Conservation (phyloP, 306 rosid species). For the Argentina anserina region DNA sequence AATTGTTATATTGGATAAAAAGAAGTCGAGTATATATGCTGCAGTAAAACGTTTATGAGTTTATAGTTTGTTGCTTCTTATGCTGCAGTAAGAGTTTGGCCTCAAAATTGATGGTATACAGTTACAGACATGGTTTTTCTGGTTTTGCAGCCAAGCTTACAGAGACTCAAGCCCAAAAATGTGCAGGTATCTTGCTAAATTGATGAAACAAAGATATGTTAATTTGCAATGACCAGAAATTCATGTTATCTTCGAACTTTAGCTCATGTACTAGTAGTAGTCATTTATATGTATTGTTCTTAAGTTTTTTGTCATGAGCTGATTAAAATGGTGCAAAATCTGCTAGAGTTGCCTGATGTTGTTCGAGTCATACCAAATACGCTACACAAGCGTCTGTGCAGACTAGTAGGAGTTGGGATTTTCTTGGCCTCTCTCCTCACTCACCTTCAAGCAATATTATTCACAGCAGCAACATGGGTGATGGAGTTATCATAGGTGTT, state of each 20-base stretch:
- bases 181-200: slow-evolving; percentile 18
- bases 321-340: neutral
- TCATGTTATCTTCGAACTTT: neutral
- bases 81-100: slow-evolving; percentile 30
- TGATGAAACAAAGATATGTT: neutral
- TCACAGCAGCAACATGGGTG: slow-evolving; percentile 35
- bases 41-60: too few species aligned
- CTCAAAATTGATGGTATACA: slow-evolving; percentile 27
- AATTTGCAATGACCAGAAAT: neutral
- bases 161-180: slow-evolving; percentile 20
- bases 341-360: slow-evolving; percentile 39
- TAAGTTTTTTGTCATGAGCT: neutral
- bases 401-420: slow-evolving; percentile 62
- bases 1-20: neutral
- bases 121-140: slow-evolving; percentile 41
- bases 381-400: slow-evolving; percentile 37
- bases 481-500: slow-evolving; percentile 40
- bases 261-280: neutral
- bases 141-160: slow-evolving; percentile 44
- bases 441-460: slow-evolving; percentile 34
- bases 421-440: slow-evolving; percentile 33
- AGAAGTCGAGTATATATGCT: too few species aligned
- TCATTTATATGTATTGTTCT: neutral
- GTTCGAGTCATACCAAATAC: slow-evolving; percentile 43
- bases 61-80: neutral